A percentile compares a stretch with the other conserved stretches of the same genome.
Evolutionary conservation across 257 asterid species (phyloP).

Genomic region (Mitragyna speciosa): DNA sequence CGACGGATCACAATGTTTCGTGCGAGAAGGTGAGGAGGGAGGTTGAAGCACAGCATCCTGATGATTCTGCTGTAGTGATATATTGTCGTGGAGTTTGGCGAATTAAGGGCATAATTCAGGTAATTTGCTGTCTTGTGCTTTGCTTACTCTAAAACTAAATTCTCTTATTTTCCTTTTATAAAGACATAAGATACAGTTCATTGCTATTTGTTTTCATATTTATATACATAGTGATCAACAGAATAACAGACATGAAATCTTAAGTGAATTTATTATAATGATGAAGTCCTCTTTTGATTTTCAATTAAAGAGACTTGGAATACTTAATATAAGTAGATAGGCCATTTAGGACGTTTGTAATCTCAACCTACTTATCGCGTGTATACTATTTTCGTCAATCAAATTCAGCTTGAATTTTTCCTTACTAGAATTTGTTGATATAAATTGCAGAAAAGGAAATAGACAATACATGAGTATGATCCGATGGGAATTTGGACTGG

Average conservation of each 20-base stretch:
- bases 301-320: background rate
- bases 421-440: no score
- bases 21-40: conserved; percentile 78
- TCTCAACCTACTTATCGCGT: background rate
- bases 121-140: conserved; percentile 18
- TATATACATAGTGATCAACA: background rate
- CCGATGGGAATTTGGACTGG: background rate
- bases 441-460: background rate
- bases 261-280: background rate
- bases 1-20: conserved; percentile 91
- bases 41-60: conserved; percentile 89
- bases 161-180: background rate
- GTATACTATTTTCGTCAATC: background rate
- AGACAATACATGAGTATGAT: background rate
- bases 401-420: background rate
- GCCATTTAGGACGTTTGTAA: background rate
- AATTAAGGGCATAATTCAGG: conserved; percentile 98
- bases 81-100: conserved; percentile 94
- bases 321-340: no score
- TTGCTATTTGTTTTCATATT: background rate
- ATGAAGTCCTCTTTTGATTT: background rate
- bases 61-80: conserved; percentile 68
- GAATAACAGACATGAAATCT: background rate
- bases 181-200: background rate
- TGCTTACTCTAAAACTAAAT: background rate